phyloP scores from a whole-genome alignment of 23 red algal species.

The Chondrus crispus region DNA sequence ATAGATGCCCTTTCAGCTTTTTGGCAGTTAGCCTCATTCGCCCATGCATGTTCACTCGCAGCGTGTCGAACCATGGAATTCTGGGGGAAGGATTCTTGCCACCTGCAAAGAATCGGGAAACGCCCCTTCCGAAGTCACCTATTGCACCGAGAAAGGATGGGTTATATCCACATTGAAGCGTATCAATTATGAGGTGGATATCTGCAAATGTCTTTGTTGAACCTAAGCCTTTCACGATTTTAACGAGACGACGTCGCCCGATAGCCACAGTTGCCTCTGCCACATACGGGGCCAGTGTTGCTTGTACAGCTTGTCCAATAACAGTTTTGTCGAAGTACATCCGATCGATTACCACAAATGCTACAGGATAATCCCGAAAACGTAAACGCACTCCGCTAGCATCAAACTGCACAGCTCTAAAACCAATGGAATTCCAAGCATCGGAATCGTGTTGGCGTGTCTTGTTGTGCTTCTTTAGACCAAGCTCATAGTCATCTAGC shows the following conservation, averaged over 20 bases:
- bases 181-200: slow-evolving; percentile 62
- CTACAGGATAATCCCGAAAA: slow-evolving; percentile 43
- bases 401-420: slow-evolving; percentile 44
- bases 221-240: slow-evolving; percentile 38
- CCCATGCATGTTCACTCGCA: slow-evolving; percentile 72
- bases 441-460: slow-evolving; percentile 45
- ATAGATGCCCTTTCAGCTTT: slow-evolving; percentile 44
- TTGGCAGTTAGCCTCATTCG: slow-evolving; percentile 44
- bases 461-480: slow-evolving; percentile 56
- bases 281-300: slow-evolving; percentile 52
- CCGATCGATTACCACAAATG: slow-evolving; percentile 55
- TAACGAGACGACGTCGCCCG: slow-evolving; percentile 31
- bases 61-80: slow-evolving; percentile 68
- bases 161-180: slow-evolving; percentile 58
- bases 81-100: slow-evolving; percentile 72
- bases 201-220: slow-evolving; percentile 63
- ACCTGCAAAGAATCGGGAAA: slow-evolving; percentile 57
- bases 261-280: slow-evolving; percentile 56
- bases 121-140: slow-evolving; percentile 54
- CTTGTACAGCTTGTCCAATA: slow-evolving; percentile 48
- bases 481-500: slow-evolving; percentile 62
- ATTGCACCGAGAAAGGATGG: slow-evolving; percentile 61
- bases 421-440: slow-evolving; percentile 71
- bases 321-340: slow-evolving; percentile 42
- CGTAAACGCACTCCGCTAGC: slow-evolving; percentile 15